These are phyloP conservation scores for Chlamydomonas eustigma DNA, from an alignment of 139 green algal species.

Conservation along the genomic window DNA sequence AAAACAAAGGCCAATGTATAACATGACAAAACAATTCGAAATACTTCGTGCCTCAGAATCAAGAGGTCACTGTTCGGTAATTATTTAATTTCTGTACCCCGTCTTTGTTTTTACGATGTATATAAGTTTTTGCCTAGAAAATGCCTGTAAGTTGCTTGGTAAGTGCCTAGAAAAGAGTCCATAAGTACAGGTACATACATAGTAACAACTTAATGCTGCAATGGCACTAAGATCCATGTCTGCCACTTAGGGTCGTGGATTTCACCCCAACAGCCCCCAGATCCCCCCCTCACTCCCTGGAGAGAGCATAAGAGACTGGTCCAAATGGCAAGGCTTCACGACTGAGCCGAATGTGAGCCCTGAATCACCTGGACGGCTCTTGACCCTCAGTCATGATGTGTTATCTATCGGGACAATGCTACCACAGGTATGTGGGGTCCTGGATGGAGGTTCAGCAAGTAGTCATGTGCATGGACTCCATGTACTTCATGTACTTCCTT, in stretches of 20 bases:
- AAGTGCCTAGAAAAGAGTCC: not conserved
- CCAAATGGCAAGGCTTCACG: constrained; percentile 13
- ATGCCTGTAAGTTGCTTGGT: too few species aligned
- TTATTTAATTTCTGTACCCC: too few species aligned
- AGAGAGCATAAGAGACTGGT: constrained; percentile 17
- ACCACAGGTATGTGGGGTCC: not conserved
- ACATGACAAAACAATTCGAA: too few species aligned
- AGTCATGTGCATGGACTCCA: too few species aligned
- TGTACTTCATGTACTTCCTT: too few species aligned
- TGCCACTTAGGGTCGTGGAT: not conserved
- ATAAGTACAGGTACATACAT: not conserved
- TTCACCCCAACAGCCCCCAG: not conserved
- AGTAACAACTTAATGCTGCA: not conserved
- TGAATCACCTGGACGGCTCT: not conserved
- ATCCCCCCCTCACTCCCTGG: not conserved
- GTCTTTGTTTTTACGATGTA: too few species aligned
- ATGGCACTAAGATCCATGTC: not conserved
- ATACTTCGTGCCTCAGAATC: too few species aligned
- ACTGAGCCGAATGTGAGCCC: not conserved
- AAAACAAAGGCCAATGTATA: too few species aligned
- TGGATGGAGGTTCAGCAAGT: too few species aligned
- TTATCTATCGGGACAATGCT: constrained; percentile 16
- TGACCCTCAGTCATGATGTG: constrained; percentile 8
- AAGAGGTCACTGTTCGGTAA: too few species aligned
- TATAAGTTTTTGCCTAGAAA: too few species aligned